phyloP scores from a whole-genome alignment of 148 eudicot genomes.

The Linanthus parryae region DNA sequence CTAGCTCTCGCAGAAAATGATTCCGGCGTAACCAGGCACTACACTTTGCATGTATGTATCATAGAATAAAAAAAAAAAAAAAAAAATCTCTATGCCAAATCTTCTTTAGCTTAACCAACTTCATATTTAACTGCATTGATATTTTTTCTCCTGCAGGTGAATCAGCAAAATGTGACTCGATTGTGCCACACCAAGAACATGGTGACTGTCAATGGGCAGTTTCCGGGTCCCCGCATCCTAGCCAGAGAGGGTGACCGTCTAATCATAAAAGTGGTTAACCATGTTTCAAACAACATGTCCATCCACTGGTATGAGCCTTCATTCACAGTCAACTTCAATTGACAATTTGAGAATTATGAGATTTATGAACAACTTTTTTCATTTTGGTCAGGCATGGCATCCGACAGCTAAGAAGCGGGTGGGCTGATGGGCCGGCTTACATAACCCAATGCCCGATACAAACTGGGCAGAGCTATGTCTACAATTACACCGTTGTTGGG shows the following conservation, averaged over 20 bases:
- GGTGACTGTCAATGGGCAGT: slow-evolving; percentile 40
- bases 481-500: slow-evolving; percentile 44
- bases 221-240: slow-evolving; percentile 40
- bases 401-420: slow-evolving; percentile 42
- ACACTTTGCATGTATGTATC: slow-evolving; percentile 44
- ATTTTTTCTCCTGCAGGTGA: slow-evolving; percentile 19
- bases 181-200: slow-evolving; percentile 40
- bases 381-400: slow-evolving; percentile 61
- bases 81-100: not conserved
- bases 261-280: slow-evolving; percentile 30
- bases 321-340: too few species aligned
- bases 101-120: not conserved
- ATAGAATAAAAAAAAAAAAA: too few species aligned
- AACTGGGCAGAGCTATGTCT: slow-evolving; percentile 42
- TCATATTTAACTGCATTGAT: not conserved
- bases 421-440: slow-evolving; percentile 63
- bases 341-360: too few species aligned
- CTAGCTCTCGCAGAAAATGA: slow-evolving; percentile 4
- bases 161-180: slow-evolving; percentile 30
- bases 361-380: too few species aligned
- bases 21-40: slow-evolving; percentile 43
- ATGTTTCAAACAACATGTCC: slow-evolving; percentile 34
- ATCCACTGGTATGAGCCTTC: slow-evolving; percentile 35
- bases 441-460: slow-evolving; percentile 51
- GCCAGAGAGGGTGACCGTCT: slow-evolving; percentile 42